A percentile compares a stretch with the other conserved stretches of the same genome.
Evolutionary conservation across 2,329 filamentous ascomycete genomes (phyloP).

Genomic region (Pseudogymnoascus sp.): DNA sequence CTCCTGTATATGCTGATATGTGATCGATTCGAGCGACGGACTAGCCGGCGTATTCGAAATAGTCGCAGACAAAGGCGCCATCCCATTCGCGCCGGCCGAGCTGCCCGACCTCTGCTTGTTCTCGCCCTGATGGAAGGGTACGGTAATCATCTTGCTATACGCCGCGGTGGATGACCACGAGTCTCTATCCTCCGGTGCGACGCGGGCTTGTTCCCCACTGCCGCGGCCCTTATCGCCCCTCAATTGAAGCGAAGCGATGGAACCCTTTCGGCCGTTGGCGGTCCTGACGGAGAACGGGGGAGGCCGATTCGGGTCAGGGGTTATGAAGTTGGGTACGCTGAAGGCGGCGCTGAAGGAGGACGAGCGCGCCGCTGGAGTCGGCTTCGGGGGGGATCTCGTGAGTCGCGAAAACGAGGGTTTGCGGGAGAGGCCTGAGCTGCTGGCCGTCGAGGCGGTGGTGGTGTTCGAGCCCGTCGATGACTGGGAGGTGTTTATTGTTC

Average conservation of each 20-base stretch:
- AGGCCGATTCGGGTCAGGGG: background rate
- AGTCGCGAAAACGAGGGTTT: conserved; percentile 44
- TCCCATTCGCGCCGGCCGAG: background rate
- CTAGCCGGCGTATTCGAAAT: conserved; percentile 20
- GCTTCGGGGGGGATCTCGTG: conserved; percentile 26
- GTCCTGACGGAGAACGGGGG: background rate
- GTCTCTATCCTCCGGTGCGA: background rate
- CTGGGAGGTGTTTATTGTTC: conserved; percentile 14
- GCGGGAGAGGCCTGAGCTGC: conserved; percentile 46
- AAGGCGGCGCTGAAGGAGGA: background rate
- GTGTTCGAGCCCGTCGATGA: conserved; percentile 16
- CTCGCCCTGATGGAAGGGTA: background rate
- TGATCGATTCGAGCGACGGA: conserved; percentile 30
- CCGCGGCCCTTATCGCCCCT: conserved; percentile 4
- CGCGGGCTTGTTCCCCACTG: background rate
- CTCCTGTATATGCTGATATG: conserved; percentile 65
- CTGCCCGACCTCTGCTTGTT: conserved; percentile 18
- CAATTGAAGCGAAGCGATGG: conserved; percentile 1
- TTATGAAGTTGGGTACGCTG: background rate
- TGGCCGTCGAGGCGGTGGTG: conserved; percentile 26
- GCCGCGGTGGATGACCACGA: conserved; percentile 6
- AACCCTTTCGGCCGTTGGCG: conserved; percentile 6
- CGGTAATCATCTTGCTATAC: conserved; percentile 8
- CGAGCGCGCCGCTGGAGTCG: conserved; percentile 14
- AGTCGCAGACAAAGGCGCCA: background rate